Percentiles rank a stretch among this genome's conserved stretches.
These are phyloP conservation scores for Helotiales sp. DNA, from an alignment of 2,329 filamentous ascomycete species.

Conservation along the genomic window DNA sequence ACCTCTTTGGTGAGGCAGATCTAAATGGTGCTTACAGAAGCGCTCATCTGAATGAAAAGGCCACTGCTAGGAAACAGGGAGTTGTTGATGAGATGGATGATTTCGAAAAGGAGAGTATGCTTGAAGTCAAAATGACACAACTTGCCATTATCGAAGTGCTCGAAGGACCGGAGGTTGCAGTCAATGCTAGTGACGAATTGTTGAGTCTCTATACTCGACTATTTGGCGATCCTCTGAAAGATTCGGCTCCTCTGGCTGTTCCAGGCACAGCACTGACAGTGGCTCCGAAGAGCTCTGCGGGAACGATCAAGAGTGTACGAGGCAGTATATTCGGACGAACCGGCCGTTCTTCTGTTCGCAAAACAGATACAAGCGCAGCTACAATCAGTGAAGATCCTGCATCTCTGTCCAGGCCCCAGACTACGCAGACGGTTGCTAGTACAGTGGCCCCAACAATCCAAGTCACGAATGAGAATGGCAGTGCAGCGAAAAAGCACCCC, in stretches of 20 bases:
- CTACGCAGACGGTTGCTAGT: slow-evolving; percentile 36
- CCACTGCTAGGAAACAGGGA: slow-evolving; percentile 46
- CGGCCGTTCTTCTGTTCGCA: slow-evolving; percentile 50
- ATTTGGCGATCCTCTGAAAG: slow-evolving; percentile 67
- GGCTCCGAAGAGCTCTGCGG: slow-evolving; percentile 71
- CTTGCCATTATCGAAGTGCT: slow-evolving; percentile 80
- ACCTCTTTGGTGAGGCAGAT: slow-evolving; percentile 70
- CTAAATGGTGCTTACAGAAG: slow-evolving; percentile 59
- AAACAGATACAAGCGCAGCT: slow-evolving; percentile 48
- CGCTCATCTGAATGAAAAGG: slow-evolving; percentile 65
- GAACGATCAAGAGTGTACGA: slow-evolving; percentile 70
- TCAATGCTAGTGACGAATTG: slow-evolving; percentile 87
- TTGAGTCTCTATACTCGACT: slow-evolving; percentile 80
- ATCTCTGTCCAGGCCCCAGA: slow-evolving; percentile 40
- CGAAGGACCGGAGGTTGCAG: slow-evolving; percentile 82
- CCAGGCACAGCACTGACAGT: slow-evolving; percentile 49
- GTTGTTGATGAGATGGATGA: slow-evolving; percentile 81
- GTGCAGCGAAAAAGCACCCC: slow-evolving; percentile 43
- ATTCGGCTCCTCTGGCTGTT: slow-evolving; percentile 36
- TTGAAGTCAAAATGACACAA: slow-evolving; percentile 98
- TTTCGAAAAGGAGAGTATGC: slow-evolving; percentile 80
- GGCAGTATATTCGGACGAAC: slow-evolving; percentile 78
- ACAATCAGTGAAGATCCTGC: slow-evolving; percentile 42
- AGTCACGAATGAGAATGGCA: slow-evolving; percentile 69
- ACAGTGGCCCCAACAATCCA: slow-evolving; percentile 70